Base-by-base conservation (phyloP, 2,329 filamentous ascomycete species). In the Balansia obtecta region DNA sequence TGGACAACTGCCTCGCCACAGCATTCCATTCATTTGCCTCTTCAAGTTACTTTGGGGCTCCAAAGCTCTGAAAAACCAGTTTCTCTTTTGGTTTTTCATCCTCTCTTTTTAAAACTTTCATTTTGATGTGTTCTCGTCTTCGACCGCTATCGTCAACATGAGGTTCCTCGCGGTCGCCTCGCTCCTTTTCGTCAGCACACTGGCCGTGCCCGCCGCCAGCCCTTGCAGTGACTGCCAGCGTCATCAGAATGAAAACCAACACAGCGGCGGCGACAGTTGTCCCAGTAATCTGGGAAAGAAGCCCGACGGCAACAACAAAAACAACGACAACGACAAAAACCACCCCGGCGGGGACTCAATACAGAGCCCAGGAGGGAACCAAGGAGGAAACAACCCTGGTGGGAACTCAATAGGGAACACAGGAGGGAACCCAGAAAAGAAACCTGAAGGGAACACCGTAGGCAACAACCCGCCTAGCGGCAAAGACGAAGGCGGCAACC, bases 201-300 rank as follows among this genome's bases (percentile, higher is more conserved):
- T 57, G 9, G 55, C 55, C 30, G 53, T 57, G n/a, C 55, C 55
- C 4, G 48, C 55, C 4, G 48, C 52, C 12, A 37, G 30, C 48
- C 32, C 42, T 13, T 37, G 40, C 20, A 45, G 49, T 22, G 49
- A 45, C 11, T 49, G 48, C 45, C 43, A 45, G 3, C 50, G 47
- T 37, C 44, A 50, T 22, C 48, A 39, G 15, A 46, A 33, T 18
- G n/a, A 41, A 15, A 16, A 46, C 8, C 18, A 46, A 40, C 46
- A 45, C n/a, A 37, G 33, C 33, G 42, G 42, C 1, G 27, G 27
- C 27, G 12, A 45, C 42, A n/a, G 8, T 12, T 22, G 20, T 22
- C 20, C 20, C 4, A 22, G 4, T 46, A 46, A 22, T 18, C 50
- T 50, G 9, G 48, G 48, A 1, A 46, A 43, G 49, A 45, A 43